A percentile compares a stretch with the other conserved stretches of the same genome.
phyloP scores from a whole-genome alignment of 83 land plant species.

The Isoetes engelmannii region DNA sequence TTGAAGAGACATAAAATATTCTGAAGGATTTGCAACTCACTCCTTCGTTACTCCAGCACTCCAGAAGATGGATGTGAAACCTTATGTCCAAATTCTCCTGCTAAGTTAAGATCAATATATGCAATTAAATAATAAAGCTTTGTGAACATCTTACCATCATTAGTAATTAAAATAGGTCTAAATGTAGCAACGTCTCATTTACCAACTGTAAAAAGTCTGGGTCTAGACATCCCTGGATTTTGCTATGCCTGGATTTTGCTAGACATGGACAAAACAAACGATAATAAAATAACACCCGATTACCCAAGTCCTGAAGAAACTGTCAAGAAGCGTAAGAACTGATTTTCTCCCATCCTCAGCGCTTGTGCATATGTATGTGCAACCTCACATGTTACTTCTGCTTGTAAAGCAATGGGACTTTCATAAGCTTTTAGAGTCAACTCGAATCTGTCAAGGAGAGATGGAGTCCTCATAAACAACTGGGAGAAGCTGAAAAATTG shows the following conservation, averaged over 20 bases:
- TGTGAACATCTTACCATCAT: conserved; percentile 61
- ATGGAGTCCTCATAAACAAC: not conserved
- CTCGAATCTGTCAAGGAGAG: conserved; percentile 58
- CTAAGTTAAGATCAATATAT: conserved; percentile 3
- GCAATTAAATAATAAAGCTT: not conserved
- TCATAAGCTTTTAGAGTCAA: conserved; percentile 24
- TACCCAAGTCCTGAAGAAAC: conserved; percentile 80
- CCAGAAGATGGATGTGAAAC: conserved; percentile 91
- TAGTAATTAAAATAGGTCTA: conserved; percentile 84
- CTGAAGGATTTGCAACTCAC: conserved; percentile 38
- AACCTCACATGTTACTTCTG: not conserved
- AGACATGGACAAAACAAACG: conserved; percentile 12
- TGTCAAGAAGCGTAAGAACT: conserved; percentile 68
- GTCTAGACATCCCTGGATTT: conserved; percentile 68
- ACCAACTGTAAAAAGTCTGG: conserved; percentile 92
- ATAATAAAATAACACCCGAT: conserved; percentile 13
- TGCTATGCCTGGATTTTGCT: conserved; percentile 40
- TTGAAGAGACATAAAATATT: not conserved
- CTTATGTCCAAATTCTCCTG: conserved; percentile 93
- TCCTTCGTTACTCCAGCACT: conserved; percentile 79
- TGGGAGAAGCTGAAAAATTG: not conserved
- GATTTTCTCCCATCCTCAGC: conserved; percentile 74
- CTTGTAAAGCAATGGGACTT: too few species aligned
- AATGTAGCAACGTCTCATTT: conserved; percentile 97
- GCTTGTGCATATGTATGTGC: conserved; percentile 89